phyloP scores from a whole-genome alignment of 164 flowering plant species.

The Tetracentron sinense region DNA sequence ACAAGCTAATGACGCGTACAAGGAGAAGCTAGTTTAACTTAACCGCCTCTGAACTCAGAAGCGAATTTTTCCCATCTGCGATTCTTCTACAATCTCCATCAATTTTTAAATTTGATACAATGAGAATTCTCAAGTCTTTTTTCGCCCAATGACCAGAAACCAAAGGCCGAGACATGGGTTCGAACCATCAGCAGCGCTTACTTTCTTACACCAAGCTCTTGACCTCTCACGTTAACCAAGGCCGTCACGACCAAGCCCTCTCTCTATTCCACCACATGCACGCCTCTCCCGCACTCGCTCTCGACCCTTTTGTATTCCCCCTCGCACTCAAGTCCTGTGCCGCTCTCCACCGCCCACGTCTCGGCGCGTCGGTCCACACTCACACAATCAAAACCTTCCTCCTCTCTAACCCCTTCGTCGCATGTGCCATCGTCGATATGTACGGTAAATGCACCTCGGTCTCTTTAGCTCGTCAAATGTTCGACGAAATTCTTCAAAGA shows the following conservation, averaged over 20 bases:
- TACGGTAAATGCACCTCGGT: slow-evolving; percentile 57
- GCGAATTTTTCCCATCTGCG: no score
- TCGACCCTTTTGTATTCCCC: slow-evolving; percentile 61
- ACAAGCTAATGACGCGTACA: no score
- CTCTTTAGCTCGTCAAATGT: slow-evolving; percentile 43
- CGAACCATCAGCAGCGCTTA: slow-evolving; percentile 36
- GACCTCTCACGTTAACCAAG: slow-evolving; percentile 46
- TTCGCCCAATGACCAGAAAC: no score
- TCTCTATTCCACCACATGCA: slow-evolving; percentile 46
- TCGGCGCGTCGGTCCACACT: slow-evolving; percentile 55
- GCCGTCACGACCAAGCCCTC: slow-evolving; percentile 47
- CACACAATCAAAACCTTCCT: slow-evolving; percentile 32
- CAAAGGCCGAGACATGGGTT: no score
- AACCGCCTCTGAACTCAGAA: no score
- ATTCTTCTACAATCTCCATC: no score
- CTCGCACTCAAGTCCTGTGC: slow-evolving; percentile 70
- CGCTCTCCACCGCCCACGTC: slow-evolving; percentile 31
- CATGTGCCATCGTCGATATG: slow-evolving; percentile 53
- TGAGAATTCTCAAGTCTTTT: no score
- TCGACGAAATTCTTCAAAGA: slow-evolving; percentile 55
- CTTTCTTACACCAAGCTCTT: slow-evolving; percentile 50
- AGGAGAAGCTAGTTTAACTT: no score
- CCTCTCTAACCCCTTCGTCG: slow-evolving; percentile 49
- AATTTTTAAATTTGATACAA: no score
- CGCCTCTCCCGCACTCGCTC: slow-evolving; percentile 34